These are phyloP conservation scores for Colletotrichum sp. DNA, from an alignment of 2,329 filamentous ascomycete genomes.

Conservation along the genomic window DNA sequence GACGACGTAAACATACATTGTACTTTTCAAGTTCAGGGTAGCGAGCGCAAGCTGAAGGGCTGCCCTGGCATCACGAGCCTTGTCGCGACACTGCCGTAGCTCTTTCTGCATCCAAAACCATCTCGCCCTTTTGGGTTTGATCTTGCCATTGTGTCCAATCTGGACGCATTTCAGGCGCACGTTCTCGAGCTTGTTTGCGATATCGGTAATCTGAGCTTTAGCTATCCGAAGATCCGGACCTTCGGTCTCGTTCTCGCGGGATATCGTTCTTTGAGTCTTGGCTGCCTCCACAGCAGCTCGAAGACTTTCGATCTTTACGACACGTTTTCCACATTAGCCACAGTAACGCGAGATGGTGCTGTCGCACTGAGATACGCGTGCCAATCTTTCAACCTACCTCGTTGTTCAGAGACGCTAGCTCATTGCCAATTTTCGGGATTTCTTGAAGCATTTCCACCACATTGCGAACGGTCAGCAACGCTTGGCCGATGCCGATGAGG, in stretches of 20 bases:
- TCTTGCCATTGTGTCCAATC: not conserved
- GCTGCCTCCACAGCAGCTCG: not conserved
- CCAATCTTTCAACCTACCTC: not conserved
- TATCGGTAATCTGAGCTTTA: not conserved
- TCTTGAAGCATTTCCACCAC: not conserved
- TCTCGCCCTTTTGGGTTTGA: not conserved
- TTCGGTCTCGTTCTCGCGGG: not conserved
- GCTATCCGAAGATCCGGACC: not conserved
- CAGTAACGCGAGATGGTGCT: too few relatives aligned
- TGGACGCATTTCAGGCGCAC: not conserved
- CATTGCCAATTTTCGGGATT: not conserved
- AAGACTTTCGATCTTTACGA: not conserved
- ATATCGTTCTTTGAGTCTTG: not conserved
- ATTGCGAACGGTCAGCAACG: not conserved
- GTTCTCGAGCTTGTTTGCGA: not conserved
- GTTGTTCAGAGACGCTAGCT: not conserved
- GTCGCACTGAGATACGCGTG: not conserved
- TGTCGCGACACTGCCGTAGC: not conserved
- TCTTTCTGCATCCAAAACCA: not conserved
- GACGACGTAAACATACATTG: not conserved
- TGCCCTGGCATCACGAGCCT: not conserved
- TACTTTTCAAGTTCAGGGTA: not conserved
- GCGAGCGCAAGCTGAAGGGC: not conserved
- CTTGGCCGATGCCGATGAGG: slow-evolving; percentile 17
- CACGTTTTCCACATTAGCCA: not conserved